Percentiles rank a stretch among this genome's conserved stretches.
Conservation (phyloP, 768 basidiomycete genomes). For the Ephemerocybe angulata region DNA sequence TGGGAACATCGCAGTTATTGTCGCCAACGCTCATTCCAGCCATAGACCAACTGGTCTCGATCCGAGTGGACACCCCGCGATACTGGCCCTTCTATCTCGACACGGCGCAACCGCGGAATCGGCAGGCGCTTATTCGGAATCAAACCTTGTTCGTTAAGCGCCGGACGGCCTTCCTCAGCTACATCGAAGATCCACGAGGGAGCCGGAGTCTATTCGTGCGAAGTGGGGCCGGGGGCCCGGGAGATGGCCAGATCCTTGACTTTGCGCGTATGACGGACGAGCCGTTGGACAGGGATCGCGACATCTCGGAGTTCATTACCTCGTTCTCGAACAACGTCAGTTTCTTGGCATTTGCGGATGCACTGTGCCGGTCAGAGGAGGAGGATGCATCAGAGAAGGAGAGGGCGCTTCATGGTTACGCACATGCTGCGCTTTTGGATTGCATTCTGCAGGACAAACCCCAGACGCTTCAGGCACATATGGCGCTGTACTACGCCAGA, state of each 20-base stretch:
- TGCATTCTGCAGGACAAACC: slow-evolving; percentile 91
- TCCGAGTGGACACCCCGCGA: slow-evolving; percentile 88
- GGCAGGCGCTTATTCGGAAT: slow-evolving; percentile 61
- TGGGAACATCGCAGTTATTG: slow-evolving; percentile 74
- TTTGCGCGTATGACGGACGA: slow-evolving; percentile 72
- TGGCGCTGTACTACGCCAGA: slow-evolving; percentile 68
- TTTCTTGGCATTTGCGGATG: slow-evolving; percentile 79
- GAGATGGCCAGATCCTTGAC: slow-evolving; percentile 82
- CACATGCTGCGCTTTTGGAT: slow-evolving; percentile 76
- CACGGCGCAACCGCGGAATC: slow-evolving; percentile 64
- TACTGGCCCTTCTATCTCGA: slow-evolving; percentile 94
- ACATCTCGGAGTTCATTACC: slow-evolving; percentile 80
- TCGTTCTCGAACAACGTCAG: slow-evolving; percentile 81
- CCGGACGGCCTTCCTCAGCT: slow-evolving; percentile 87
- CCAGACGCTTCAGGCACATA: slow-evolving; percentile 68
- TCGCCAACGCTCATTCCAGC: slow-evolving; percentile 93
- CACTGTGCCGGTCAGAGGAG: slow-evolving; percentile 57
- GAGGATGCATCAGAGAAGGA: slow-evolving; percentile 46
- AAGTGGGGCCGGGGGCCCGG: slow-evolving; percentile 79
- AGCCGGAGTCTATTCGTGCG: slow-evolving; percentile 89
- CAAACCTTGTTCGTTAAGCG: slow-evolving; percentile 92
- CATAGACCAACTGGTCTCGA: slow-evolving; percentile 73
- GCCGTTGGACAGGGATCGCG: slow-evolving; percentile 63
- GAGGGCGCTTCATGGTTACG: slow-evolving; percentile 62
- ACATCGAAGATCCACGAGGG: slow-evolving; percentile 90